Percentiles rank a stretch among this genome's conserved stretches.
Evolutionary conservation across 139 green algal genomes (phyloP).

Genomic region (Asterochloris sp.): DNA sequence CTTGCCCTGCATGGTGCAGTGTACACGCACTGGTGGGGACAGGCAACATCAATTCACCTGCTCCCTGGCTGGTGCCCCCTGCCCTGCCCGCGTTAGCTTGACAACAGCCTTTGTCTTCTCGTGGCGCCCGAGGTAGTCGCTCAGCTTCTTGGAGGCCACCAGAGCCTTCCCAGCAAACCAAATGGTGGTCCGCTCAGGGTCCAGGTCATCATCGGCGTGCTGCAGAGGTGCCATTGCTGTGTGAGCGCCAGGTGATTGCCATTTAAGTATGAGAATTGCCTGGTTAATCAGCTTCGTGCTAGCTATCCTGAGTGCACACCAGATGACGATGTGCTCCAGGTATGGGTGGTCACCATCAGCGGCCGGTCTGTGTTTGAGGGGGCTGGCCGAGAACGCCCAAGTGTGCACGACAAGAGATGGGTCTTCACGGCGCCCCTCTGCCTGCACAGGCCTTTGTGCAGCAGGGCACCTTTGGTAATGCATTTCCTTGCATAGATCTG

Average conservation of each 20-base stretch:
- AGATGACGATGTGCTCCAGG: not conserved
- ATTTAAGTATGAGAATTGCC: too few species aligned
- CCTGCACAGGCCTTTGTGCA: too few species aligned
- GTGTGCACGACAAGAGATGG: too few species aligned
- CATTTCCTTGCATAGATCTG: too few species aligned
- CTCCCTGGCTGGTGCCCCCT: slow-evolving; percentile 57
- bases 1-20: not conserved
- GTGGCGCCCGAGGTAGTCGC: slow-evolving; percentile 65
- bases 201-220: slow-evolving; percentile 59
- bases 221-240: slow-evolving; percentile 19
- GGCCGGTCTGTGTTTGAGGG: not conserved
- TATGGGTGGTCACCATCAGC: not conserved
- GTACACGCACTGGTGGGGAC: not conserved
- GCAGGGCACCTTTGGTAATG: too few species aligned
- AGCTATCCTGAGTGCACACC: not conserved
- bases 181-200: slow-evolving; percentile 49
- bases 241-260: too few species aligned
- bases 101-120: slow-evolving; percentile 75
- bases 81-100: slow-evolving; percentile 74
- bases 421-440: too few species aligned
- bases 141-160: slow-evolving; percentile 66
- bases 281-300: too few species aligned
- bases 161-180: slow-evolving; percentile 86
- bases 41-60: slow-evolving; percentile 19
- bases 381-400: too few species aligned